These are phyloP conservation scores for Hebeloma cylindrosporum DNA, from an alignment of 768 basidiomycete species.

Conservation along the genomic window DNA sequence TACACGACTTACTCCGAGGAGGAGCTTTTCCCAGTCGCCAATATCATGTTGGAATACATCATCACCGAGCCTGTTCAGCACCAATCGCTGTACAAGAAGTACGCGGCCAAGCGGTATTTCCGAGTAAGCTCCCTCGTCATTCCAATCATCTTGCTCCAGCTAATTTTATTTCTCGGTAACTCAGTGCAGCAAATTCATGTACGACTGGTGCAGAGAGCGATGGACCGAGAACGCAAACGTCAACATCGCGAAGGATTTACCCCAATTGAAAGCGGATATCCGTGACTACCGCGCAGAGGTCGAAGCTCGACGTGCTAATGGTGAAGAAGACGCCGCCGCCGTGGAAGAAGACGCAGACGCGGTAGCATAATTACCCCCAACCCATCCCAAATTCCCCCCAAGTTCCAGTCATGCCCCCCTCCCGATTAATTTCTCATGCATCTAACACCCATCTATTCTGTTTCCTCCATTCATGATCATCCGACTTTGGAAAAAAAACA, in stretches of 20 bases:
- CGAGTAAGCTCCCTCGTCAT: slow-evolving; percentile 53
- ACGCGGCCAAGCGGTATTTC: slow-evolving; percentile 78
- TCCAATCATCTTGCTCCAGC: not conserved
- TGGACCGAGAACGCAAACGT: slow-evolving; percentile 64
- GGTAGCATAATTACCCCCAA: not conserved
- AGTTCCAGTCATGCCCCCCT: not conserved
- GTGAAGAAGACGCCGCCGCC: not conserved
- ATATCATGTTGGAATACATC: slow-evolving; percentile 86
- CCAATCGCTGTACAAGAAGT: slow-evolving; percentile 86
- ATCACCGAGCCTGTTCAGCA: slow-evolving; percentile 64
- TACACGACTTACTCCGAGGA: slow-evolving; percentile 85
- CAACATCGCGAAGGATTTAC: slow-evolving; percentile 54
- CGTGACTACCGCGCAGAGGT: slow-evolving; percentile 20
- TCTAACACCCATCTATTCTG: too few species aligned
- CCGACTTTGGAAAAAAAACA: too few species aligned
- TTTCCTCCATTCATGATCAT: too few species aligned
- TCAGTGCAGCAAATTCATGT: slow-evolving; percentile 76
- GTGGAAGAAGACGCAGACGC: not conserved
- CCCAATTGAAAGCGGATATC: slow-evolving; percentile 51
- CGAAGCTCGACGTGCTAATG: not conserved
- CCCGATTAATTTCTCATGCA: too few species aligned
- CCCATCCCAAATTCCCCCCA: not conserved
- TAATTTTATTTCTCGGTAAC: not conserved
- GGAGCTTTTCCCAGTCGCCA: slow-evolving; percentile 77
- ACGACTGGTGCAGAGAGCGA: slow-evolving; percentile 73